phyloP scores from a whole-genome alignment of 306 rosid species.

The Cucurbita pepo region DNA sequence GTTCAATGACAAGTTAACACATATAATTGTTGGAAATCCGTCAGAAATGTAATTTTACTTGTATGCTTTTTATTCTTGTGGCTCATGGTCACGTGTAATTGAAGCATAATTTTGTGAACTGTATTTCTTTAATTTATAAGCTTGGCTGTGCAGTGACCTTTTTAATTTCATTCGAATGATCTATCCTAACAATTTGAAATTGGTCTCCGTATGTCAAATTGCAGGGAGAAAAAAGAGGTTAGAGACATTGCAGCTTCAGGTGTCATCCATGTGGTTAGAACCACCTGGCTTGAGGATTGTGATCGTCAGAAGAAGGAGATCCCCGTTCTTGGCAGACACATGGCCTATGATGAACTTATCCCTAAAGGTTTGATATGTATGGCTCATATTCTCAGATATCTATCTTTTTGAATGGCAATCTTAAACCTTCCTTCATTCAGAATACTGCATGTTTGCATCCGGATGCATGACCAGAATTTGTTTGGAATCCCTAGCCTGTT shows the following conservation, averaged over 20 bases:
- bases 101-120: not conserved
- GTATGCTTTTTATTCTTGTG: too few relatives aligned
- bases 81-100: not conserved
- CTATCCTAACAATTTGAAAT: not conserved
- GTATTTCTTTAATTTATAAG: not conserved
- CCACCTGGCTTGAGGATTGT: conserved; percentile 87
- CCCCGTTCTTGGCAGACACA: conserved; percentile 48
- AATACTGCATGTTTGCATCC: not conserved
- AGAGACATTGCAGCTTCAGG: conserved; percentile 72
- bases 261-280: conserved; percentile 52
- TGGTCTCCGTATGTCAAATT: conserved; percentile 1
- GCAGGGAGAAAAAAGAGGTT: conserved; percentile 72
- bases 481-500: not conserved
- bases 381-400: not conserved
- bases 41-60: conserved; percentile 50
- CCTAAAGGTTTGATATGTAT: conserved; percentile 54
- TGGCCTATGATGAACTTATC: conserved; percentile 53
- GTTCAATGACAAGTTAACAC: conserved; percentile 67
- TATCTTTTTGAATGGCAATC: not conserved
- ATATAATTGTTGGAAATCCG: conserved; percentile 69
- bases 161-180: not conserved
- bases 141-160: not conserved
- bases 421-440: not conserved
- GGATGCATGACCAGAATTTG: not conserved
- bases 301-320: conserved; percentile 56